phyloP scores from a whole-genome alignment of 768 basidiomycete species.

The Tricholoma terreum region DNA sequence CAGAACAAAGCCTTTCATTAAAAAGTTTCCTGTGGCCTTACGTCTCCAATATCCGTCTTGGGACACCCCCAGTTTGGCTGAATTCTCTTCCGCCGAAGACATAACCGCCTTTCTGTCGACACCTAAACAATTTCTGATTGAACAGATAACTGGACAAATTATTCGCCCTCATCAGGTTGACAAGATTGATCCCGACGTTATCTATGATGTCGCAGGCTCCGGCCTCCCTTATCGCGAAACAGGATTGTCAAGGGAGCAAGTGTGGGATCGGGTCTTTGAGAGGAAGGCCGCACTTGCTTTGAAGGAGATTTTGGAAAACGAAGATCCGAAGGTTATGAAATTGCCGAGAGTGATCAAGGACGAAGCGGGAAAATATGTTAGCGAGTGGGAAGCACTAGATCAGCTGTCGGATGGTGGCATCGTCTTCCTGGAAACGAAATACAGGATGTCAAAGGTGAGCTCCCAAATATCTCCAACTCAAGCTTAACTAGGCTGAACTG shows the following conservation, averaged over 20 bases:
- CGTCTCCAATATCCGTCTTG: neutral
- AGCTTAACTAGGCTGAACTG: constrained; percentile 3
- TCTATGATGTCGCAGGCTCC: neutral
- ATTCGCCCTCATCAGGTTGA: neutral
- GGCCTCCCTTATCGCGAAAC: constrained; percentile 1
- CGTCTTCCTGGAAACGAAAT: constrained; percentile 9
- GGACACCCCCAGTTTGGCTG: neutral
- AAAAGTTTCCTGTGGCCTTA: constrained; percentile 1
- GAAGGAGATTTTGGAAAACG: constrained; percentile 1
- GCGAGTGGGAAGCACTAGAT: constrained; percentile 9
- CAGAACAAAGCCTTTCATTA: constrained; percentile 1
- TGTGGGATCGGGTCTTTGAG: constrained; percentile 1
- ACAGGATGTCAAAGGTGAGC: constrained; percentile 6
- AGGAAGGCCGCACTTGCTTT: constrained; percentile 3
- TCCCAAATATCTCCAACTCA: constrained; percentile 4
- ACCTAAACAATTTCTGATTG: neutral
- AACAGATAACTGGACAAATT: neutral
- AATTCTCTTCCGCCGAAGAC: neutral
- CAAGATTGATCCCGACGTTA: neutral
- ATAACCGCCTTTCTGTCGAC: neutral
- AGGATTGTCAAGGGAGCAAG: constrained; percentile 1
- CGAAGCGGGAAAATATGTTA: constrained; percentile 6
- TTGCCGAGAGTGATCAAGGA: constrained; percentile 1
- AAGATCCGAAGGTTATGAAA: neutral
- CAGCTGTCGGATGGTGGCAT: constrained; percentile 8